Base-by-base conservation (phyloP, 73 alveolate genomes). In the Symbiodinium natans region DNA sequence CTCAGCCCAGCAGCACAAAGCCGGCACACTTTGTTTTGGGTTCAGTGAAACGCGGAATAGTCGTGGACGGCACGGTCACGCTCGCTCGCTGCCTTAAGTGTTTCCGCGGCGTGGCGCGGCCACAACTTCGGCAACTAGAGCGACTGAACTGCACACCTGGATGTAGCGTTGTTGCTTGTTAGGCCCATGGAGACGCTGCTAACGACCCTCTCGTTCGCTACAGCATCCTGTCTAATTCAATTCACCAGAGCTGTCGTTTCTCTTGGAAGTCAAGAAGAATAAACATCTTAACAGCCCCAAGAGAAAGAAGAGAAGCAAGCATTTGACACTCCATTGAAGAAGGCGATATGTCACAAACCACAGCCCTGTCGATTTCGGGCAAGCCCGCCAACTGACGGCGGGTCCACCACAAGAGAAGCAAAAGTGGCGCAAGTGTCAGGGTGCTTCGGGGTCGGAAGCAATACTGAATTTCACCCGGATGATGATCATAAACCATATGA, bases 371-470 rank as follows among this genome's bases (percentile, higher is more conserved):
- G 33, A 63, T 23, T 63, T 63, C 36, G 80, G 80, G 80, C 80
- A n/a, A 36, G 80, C 17, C 80, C 33, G 80, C 40, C 80, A 27
- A 13, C 80, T 63, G 11, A 63, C 1, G 80, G 80, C 80, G 27
- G 36, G 33, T 9, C 80, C 80, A 6, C 80, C 80, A 63, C 80
- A 63, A 63, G 80, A 63, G 80, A 63, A 63, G 80, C 80, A 63
- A 63, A 63, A 63, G 80, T 63, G 80, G 80, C 80, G 40, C 80
- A 63, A 63, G 80, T 63, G 80, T 63, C 80, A 63, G 80, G 36
- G n/a, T n/a, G n/a, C n/a, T n/a, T n/a, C n/a, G n/a, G n/a, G n/a
- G n/a, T n/a, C n/a, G n/a, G n/a, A n/a, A n/a, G n/a, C n/a, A n/a
- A n/a, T n/a, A n/a, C n/a, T n/a, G n/a, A 52, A 29, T 15, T 2